phyloP scores from a whole-genome alignment of 2,329 filamentous ascomycete species.

The Trichoderma aggressivum region DNA sequence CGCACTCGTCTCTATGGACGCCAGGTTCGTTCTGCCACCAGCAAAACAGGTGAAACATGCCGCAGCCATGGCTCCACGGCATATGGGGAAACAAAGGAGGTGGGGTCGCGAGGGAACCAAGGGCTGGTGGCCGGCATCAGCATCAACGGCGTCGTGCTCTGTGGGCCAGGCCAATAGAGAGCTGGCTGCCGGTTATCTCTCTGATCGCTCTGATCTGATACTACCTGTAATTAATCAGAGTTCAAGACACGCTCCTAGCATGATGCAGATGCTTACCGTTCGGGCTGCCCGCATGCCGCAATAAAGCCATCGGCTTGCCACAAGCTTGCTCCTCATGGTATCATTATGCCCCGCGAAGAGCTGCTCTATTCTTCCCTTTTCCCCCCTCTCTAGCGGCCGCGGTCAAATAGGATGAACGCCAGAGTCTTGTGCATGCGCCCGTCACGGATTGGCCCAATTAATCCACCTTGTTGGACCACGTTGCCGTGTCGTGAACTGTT shows the following conservation, averaged over 20 bases:
- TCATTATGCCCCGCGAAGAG: slow-evolving; percentile 1
- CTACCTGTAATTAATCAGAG: not conserved
- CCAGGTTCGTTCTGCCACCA: not conserved
- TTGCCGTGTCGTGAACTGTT: not conserved
- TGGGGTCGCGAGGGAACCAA: slow-evolving; percentile 2
- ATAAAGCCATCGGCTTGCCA: not conserved
- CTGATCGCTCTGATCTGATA: slow-evolving; percentile 1
- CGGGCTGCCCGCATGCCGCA: not conserved
- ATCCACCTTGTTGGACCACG: not conserved
- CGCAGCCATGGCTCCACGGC: slow-evolving; percentile 8
- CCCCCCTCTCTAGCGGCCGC: not conserved
- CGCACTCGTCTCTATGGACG: not conserved
- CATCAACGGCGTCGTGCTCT: not conserved
- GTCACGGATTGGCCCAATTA: not conserved
- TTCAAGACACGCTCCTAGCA: not conserved
- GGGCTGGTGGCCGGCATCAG: not conserved
- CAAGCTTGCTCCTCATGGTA: not conserved
- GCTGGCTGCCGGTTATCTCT: not conserved
- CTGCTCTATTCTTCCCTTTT: not conserved
- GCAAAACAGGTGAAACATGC: slow-evolving; percentile 8
- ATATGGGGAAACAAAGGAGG: not conserved
- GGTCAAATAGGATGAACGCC: not conserved
- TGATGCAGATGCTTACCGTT: slow-evolving; percentile 2
- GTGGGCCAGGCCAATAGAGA: not conserved
- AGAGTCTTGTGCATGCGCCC: not conserved